Base-by-base conservation (phyloP, 2,329 filamentous ascomycete species). In the Chaetoscypha palmicola region DNA sequence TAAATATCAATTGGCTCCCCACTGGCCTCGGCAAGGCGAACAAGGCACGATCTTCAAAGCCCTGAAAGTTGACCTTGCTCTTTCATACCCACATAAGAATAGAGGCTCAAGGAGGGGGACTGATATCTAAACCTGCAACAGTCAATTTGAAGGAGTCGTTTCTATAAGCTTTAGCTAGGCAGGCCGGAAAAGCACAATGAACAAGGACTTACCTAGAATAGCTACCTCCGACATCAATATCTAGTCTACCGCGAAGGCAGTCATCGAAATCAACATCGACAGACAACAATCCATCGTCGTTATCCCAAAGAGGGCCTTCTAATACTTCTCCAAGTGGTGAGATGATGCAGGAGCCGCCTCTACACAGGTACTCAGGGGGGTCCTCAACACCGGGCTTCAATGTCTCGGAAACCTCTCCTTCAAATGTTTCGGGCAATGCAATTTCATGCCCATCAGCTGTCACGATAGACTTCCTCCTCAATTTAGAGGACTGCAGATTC, bases 231-330 rank as follows among this genome's bases (percentile, higher is more conserved):
- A 86, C 80, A 67, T 95, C 90, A 36, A 95, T 63, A 62, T 95
- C 89, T 52, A 95, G 62, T 41, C 87, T 70, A 0, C 89, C 90
- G 8, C 86, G 73, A 53, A 89, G 77, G 56, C 90, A 95, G 53
- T 95, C 88, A 37, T 94, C 85, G 57, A 96, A 83, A 58, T 96
- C 88, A 3, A 90, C 81, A 51, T 92, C 86, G 1, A 77, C 72
- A 40, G 89, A 66, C 22, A 95, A 62, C 0, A 78, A 76, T 3
- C 77, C 71, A 43, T 82, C 65, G 48, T 90, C 81, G 35, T 70
- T 64, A 47, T 94, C 86, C 89, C 89, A 95, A 46, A 92, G 69
- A 0, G 90, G 90, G 0, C 85, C 88, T 1, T 79, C 79, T 1
- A 95, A 65, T 0, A 91, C 78, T n/a, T 90, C 77, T 0, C 90